Conservation (phyloP, 1,139 yeast genomes). For the Kluyveromyces marxianus region DNA sequence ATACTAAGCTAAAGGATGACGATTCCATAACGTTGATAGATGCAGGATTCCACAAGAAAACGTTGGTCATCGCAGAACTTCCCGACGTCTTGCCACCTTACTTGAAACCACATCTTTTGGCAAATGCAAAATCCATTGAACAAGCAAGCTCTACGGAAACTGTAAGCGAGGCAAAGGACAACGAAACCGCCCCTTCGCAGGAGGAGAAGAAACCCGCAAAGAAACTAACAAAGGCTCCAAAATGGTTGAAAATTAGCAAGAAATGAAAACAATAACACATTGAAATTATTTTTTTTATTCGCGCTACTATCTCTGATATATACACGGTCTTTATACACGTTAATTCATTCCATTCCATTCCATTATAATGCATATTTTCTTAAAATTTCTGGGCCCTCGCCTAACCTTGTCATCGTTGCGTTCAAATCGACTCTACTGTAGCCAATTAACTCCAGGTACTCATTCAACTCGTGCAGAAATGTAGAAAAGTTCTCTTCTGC, state of each 20-base stretch:
- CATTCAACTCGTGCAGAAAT: not conserved
- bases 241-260: slow-evolving; percentile 34
- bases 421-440: not conserved
- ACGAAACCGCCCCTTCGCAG: not conserved
- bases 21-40: slow-evolving; percentile 17
- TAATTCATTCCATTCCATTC: too few relatives aligned
- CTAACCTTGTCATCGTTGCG: not conserved
- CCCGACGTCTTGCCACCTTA: slow-evolving; percentile 10
- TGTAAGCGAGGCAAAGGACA: not conserved
- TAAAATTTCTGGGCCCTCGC: slow-evolving; percentile 5
- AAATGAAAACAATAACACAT: slow-evolving; percentile 16
- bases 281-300: not conserved
- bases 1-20: slow-evolving; percentile 28
- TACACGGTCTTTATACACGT: not conserved
- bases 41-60: slow-evolving; percentile 29
- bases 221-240: slow-evolving; percentile 25
- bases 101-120: slow-evolving; percentile 30
- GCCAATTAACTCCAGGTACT: not conserved
- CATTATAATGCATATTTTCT: not conserved
- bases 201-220: slow-evolving; percentile 13
- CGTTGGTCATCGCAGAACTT: slow-evolving; percentile 18
- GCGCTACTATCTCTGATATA: not conserved
- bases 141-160: not conserved
- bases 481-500: not conserved
- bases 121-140: slow-evolving; percentile 4